These are phyloP conservation scores for Trichoderma gamsii DNA, from an alignment of 495 filamentous ascomycete genomes.

Conservation along the genomic window DNA sequence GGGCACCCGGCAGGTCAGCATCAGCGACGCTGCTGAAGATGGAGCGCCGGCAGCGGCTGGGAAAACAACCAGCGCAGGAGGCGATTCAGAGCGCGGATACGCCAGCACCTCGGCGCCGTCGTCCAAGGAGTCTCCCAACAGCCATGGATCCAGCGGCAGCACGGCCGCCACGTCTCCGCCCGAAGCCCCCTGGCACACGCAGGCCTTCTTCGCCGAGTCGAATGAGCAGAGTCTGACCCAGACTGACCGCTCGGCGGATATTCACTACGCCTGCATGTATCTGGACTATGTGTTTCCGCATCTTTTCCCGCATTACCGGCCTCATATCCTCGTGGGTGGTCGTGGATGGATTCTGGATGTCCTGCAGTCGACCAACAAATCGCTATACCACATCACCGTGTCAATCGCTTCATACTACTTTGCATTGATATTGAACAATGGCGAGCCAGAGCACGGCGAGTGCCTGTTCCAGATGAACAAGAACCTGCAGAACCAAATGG, in stretches of 20 bases:
- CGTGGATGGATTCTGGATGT: slow-evolving; percentile 46
- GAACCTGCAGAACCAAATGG: slow-evolving; percentile 34
- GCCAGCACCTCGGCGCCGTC: background rate
- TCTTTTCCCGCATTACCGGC: slow-evolving; percentile 50
- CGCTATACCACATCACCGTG: slow-evolving; percentile 40
- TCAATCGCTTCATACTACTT: slow-evolving; percentile 47
- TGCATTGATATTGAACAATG: slow-evolving; percentile 27
- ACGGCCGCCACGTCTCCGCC: slow-evolving; percentile 20
- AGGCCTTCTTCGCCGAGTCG: background rate
- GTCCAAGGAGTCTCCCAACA: background rate
- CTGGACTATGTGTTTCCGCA: slow-evolving; percentile 49
- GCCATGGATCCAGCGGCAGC: background rate
- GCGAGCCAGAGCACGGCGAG: slow-evolving; percentile 20
- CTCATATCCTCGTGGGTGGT: slow-evolving; percentile 41
- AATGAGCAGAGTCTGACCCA: slow-evolving; percentile 15
- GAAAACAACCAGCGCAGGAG: background rate
- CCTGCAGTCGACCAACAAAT: slow-evolving; percentile 43
- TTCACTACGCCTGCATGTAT: slow-evolving; percentile 40
- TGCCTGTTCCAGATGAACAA: slow-evolving; percentile 29
- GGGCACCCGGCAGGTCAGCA: slow-evolving; percentile 23
- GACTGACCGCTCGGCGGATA: slow-evolving; percentile 17
- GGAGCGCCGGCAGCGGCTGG: background rate
- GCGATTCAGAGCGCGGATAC: background rate
- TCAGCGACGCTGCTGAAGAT: slow-evolving; percentile 15
- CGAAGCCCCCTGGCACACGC: slow-evolving; percentile 9